Evolutionary conservation across 202 grass and related monocot species (phyloP), one percentile per base, ranked within the genome.

Genomic region (Hordeum pubiflorum): DNA sequence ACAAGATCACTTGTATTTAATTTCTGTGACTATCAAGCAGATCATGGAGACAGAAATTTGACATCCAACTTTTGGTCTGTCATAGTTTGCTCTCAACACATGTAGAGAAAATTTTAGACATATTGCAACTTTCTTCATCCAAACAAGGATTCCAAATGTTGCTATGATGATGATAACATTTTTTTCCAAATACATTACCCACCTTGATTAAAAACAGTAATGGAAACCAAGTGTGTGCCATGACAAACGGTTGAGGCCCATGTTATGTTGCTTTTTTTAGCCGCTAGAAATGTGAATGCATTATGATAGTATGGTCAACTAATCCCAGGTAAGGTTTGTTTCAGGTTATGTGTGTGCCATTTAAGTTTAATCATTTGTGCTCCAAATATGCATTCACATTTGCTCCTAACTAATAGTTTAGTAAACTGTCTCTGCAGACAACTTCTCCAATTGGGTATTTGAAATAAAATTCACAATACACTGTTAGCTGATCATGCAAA

Each of bases 101-200:
- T 24, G 34, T 3, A 58, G 36, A 58, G 5, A 26, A 6, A 66
- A 10, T 22, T 11, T 36, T 23, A 58, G 6, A 58, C 55, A 58
- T 58, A 23, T 27, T 58, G 23, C 17, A 69, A 10, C 21, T 69
- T 75, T 10, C 23, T 69, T 5, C 26, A 26, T 69, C 55, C 33
- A 84, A 59, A 60, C 50, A 78, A 82, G 31, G 31, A 83, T 22
- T 14, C 12, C n/a, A 74, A 6, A 54, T 26, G 31, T 44, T 63
- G 18, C 17, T 34, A 65, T 34, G 18, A 21, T 34, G 40, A 3
- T 10, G 24, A 20, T 52, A 52, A 11, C 9, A 8, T 26, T 9
- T 50, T 52, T 17, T 48, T n/a, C 18, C 15, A 26, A 50, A 73
- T 17, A 52, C 14, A 72, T 26, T 26, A 14, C 41, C 12, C 3